These are phyloP conservation scores for Talaromyces stipitatus DNA, from an alignment of 495 filamentous ascomycete species.

Conservation along the genomic window DNA sequence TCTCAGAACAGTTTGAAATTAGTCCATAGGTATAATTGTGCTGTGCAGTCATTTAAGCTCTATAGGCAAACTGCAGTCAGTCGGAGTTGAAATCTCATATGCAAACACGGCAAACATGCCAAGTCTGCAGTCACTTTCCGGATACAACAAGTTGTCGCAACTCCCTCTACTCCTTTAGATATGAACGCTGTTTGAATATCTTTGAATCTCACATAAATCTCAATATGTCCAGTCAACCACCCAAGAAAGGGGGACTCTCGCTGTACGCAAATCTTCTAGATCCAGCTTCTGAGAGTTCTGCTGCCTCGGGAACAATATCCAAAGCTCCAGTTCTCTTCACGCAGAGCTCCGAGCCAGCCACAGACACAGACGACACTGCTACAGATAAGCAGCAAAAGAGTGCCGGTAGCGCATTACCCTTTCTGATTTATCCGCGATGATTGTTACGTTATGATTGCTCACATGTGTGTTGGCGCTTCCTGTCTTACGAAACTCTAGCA, in stretches of 20 bases:
- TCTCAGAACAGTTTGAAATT: not conserved
- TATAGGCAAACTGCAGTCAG: not conserved
- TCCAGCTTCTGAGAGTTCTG: conserved; percentile 33
- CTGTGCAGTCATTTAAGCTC: not conserved
- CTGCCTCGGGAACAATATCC: conserved; percentile 58
- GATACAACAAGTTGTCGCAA: not conserved
- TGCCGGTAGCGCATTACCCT: conserved; percentile 50
- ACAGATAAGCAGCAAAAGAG: conserved; percentile 66
- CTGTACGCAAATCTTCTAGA: conserved; percentile 62
- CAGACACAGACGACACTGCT: conserved; percentile 45
- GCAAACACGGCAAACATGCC: conserved; percentile 6
- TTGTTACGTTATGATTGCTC: conserved; percentile 35
- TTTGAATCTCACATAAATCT: not conserved
- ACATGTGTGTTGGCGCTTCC: conserved; percentile 31
- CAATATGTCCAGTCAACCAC: conserved; percentile 30
- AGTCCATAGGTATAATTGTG: not conserved
- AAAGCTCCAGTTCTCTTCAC: conserved; percentile 75
- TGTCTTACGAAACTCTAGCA: conserved; percentile 33
- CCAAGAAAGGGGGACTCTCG: conserved; percentile 36
- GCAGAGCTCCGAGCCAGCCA: conserved; percentile 39
- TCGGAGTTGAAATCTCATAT: not conserved
- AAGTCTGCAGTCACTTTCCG: not conserved
- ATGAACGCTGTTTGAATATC: not conserved
- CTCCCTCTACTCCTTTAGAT: not conserved
- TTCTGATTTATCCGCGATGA: conserved; percentile 14